Conservation (phyloP, 2,329 filamentous ascomycete genomes). For the Purpureocillium takamizusanense region DNA sequence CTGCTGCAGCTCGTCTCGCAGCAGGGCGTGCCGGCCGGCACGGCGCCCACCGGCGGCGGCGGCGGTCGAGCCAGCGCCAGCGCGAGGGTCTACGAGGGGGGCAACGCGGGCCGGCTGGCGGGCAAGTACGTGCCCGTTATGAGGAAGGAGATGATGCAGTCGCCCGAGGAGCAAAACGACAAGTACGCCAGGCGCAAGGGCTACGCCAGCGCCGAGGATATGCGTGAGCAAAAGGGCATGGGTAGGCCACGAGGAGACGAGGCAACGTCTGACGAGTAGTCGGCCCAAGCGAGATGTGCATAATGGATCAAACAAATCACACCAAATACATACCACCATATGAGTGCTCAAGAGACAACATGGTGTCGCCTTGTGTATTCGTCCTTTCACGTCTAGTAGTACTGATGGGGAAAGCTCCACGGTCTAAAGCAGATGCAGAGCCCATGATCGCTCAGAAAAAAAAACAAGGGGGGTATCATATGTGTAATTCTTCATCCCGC, state of each 20-base stretch:
- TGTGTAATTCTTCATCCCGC: too few relatives aligned
- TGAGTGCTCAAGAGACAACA: too few relatives aligned
- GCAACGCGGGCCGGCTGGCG: conserved; percentile 36
- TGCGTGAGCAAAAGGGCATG: conserved; percentile 25
- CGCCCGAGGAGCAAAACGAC: conserved; percentile 49
- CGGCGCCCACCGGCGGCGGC: conserved; percentile 28
- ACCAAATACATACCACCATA: too few relatives aligned
- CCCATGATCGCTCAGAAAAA: too few relatives aligned
- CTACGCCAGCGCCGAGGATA: conserved; percentile 41
- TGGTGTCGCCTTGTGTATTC: too few relatives aligned
- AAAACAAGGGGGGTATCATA: too few relatives aligned
- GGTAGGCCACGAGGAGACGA: conserved; percentile 21
- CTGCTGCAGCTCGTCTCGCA: conserved; percentile 55
- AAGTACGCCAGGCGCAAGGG: conserved; percentile 54
- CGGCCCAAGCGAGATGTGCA: too few relatives aligned
- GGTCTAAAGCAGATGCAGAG: too few relatives aligned
- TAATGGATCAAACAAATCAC: too few relatives aligned
- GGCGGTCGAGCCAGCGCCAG: conserved; percentile 23
- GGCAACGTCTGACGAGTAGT: conserved; percentile 12
- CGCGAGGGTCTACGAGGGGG: conserved; percentile 43
- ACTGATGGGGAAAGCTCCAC: too few relatives aligned
- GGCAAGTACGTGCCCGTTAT: conserved; percentile 49
- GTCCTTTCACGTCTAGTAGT: too few relatives aligned
- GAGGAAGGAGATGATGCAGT: conserved; percentile 37
- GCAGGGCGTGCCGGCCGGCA: conserved; percentile 25